These are phyloP conservation scores for Truncatella angustata DNA, from an alignment of 2,329 filamentous ascomycete species.

Conservation along the genomic window DNA sequence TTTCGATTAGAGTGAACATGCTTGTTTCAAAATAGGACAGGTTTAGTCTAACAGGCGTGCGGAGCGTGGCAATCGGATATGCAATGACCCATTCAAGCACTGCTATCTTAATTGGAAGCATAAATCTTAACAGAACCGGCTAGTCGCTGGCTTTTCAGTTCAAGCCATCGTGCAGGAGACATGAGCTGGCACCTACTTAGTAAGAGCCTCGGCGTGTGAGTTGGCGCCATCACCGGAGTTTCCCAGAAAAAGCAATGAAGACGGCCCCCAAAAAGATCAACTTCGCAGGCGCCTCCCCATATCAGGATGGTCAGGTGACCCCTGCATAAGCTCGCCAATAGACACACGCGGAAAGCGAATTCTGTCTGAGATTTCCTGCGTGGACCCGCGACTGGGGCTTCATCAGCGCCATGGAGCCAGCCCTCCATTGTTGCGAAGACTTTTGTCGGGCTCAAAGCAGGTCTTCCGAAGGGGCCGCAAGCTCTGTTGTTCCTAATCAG, in stretches of 20 bases:
- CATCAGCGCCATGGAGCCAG: neutral
- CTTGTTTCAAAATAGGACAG: neutral
- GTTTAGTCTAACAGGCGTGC: neutral
- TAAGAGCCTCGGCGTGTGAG: neutral
- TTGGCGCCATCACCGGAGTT: neutral
- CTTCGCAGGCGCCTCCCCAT: conserved; percentile 3
- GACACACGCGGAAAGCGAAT: neutral
- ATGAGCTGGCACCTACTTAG: neutral
- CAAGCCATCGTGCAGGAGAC: neutral
- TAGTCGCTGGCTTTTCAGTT: neutral
- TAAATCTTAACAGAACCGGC: neutral
- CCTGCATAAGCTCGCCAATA: neutral
- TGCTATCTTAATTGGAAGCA: neutral
- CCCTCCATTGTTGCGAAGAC: neutral
- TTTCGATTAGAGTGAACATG: too few species aligned
- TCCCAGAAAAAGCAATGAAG: neutral
- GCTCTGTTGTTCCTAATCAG: neutral
- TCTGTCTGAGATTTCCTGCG: conserved; percentile 7
- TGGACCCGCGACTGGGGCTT: conserved; percentile 1
- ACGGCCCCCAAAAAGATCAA: neutral
- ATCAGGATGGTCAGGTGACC: neutral
- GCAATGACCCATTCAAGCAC: neutral
- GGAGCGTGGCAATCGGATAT: neutral
- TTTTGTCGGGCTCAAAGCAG: neutral
- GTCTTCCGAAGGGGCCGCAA: neutral